Evolutionary conservation across 495 filamentous ascomycete species (phyloP).

Genomic region (Bacidia rubella): DNA sequence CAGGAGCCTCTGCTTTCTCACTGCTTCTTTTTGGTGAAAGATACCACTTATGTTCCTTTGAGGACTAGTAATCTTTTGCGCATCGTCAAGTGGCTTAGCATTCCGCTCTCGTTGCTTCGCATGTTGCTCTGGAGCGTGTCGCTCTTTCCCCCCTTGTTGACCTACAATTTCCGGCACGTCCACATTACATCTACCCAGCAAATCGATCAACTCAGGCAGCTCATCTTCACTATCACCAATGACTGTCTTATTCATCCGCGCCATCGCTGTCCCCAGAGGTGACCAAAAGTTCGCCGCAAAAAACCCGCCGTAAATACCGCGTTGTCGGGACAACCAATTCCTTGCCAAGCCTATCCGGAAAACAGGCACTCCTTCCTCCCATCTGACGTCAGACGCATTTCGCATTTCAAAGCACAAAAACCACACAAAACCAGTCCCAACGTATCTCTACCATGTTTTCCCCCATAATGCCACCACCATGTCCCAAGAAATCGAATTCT

Average conservation of each 20-base stretch:
- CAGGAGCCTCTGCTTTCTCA: constrained; percentile 8
- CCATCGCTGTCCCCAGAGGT: neutral
- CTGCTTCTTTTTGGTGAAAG: neutral
- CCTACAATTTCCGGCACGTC: neutral
- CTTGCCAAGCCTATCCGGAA: too few species aligned
- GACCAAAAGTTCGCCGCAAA: neutral
- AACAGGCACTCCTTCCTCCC: too few species aligned
- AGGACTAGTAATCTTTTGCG: neutral
- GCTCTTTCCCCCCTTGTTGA: neutral
- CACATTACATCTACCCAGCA: neutral
- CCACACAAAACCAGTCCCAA: too few species aligned
- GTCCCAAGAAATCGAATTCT: constrained; percentile 2
- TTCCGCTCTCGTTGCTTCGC: too few species aligned
- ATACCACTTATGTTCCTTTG: neutral
- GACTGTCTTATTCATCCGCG: neutral
- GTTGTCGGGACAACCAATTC: neutral
- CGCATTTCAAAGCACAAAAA: too few species aligned
- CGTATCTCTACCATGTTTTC: too few species aligned
- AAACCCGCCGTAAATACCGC: neutral
- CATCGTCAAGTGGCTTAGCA: too few species aligned
- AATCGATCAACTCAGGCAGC: constrained; percentile 12
- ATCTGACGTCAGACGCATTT: too few species aligned
- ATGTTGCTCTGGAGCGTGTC: too few species aligned
- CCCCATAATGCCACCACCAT: too few species aligned
- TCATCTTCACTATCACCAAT: constrained; percentile 16